Evolutionary conservation across 2,329 filamentous ascomycete species (phyloP), one percentile per base, ranked within the genome.

Genomic region (Botrytis deweyae): DNA sequence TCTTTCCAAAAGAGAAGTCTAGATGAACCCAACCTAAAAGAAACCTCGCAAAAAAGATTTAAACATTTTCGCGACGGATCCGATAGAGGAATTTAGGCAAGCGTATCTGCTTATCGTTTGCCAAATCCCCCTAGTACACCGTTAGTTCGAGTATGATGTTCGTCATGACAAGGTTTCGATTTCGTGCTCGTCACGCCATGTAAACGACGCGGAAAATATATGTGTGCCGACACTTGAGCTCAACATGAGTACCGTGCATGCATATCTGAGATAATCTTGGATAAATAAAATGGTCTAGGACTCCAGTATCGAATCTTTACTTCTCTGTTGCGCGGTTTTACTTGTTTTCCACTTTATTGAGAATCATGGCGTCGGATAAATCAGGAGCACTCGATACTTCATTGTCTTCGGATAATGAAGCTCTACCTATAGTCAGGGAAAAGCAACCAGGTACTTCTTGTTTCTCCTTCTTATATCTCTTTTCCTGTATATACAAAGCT

Each of bases 381-480:
- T 73, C 73, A 20, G 73, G 52, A 4, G 65, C 25, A 9, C 29
- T 75, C 3, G 25, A 72, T 58, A 59, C 46, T 68, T 58, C n/a
- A 22, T 65, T 72, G 8, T 65, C 74, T 5, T 77, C 77, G 2
- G 77, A 78, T 55, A 75, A 73, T 70, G 77, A 79, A 69, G 74
- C 75, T 29, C 70, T 74, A 20, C 74, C 74, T 22, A 52, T 72
- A 8, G 69, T 72, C 18, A 70, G 62, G 8, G 70, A 74, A 66
- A 74, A 75, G 49, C 65, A 66, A 14, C 76, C 76, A 42, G 76
- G 77, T 78, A 59, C 22, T 55, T 65, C 25, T 44, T 72, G 29
- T 25, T 61, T 22, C 29, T 18, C 38, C 33, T 22, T 25, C 16
- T 20, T 66, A 16, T 20, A 52, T 38, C 4, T 33, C 40, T 29